Evolutionary conservation across 2,329 filamentous ascomycete genomes (phyloP).

Genomic region (Xylariaceae sp.): DNA sequence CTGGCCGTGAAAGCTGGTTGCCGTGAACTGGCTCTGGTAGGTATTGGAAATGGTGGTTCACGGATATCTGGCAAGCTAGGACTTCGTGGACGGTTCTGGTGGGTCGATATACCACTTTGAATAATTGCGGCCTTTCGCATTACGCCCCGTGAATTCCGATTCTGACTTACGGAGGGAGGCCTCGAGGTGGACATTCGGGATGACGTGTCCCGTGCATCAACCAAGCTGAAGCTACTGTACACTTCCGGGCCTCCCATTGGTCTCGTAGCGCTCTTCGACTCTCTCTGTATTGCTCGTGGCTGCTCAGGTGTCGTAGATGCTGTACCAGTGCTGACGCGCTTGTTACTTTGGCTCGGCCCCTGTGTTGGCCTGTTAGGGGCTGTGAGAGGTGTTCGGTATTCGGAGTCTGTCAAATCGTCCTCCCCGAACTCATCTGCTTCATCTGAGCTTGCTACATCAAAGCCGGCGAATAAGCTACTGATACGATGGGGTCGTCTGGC

Average conservation of each 20-base stretch:
- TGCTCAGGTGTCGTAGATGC: constrained; percentile 43
- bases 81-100: constrained; percentile 60
- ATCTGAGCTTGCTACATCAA: constrained; percentile 68
- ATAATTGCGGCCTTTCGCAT: constrained; percentile 79
- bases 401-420: constrained; percentile 60
- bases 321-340: constrained; percentile 39
- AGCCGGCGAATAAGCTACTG: constrained; percentile 83
- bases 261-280: constrained; percentile 32
- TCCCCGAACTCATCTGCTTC: constrained; percentile 62
- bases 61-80: constrained; percentile 58
- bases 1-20: constrained; percentile 64
- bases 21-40: constrained; percentile 81
- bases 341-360: constrained; percentile 35
- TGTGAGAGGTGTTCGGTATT: constrained; percentile 63
- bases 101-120: constrained; percentile 69
- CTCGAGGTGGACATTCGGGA: constrained; percentile 33
- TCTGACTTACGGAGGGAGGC: constrained; percentile 31
- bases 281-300: constrained; percentile 13
- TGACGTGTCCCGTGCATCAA: constrained; percentile 26
- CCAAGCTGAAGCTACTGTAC: constrained; percentile 42
- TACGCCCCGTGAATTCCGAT: constrained; percentile 47
- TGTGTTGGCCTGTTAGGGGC: constrained; percentile 52
- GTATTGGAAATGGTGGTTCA: constrained; percentile 87
- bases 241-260: constrained; percentile 38
- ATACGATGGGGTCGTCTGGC: constrained; percentile 69